Conservation (phyloP, 1,284 basidiomycete species). For the Melampsora larici-populina region DNA sequence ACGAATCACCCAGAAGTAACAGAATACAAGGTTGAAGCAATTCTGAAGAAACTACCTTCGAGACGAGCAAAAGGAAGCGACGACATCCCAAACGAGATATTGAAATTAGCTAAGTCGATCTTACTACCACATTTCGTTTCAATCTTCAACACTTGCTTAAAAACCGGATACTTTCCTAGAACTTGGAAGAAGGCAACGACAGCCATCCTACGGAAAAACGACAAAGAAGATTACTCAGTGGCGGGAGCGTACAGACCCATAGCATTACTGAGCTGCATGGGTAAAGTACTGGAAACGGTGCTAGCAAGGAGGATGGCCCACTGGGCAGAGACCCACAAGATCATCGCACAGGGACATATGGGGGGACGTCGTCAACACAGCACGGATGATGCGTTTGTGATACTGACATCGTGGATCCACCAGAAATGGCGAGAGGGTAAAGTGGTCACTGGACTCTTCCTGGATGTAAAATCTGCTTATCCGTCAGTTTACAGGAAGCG, state of each 20-base stretch:
- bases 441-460: too few species aligned
- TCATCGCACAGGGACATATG: not conserved
- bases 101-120: not conserved
- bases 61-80: not conserved
- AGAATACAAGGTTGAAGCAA: too few species aligned
- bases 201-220: constrained; percentile 12
- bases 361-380: not conserved
- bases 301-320: not conserved
- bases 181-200: not conserved
- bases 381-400: too few species aligned
- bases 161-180: not conserved
- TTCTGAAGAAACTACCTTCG: not conserved
- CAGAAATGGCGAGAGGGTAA: too few species aligned
- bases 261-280: not conserved
- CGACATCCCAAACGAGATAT: not conserved
- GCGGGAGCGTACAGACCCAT: constrained; percentile 16
- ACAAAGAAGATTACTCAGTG: constrained; percentile 9
- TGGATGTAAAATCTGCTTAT: too few species aligned
- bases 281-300: not conserved
- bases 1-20: too few species aligned
- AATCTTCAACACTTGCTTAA: not conserved
- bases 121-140: not conserved
- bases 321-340: not conserved
- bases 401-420: too few species aligned
- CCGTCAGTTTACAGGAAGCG: not conserved